Evolutionary conservation across 2,329 filamentous ascomycete genomes (phyloP).

Genomic region (Neoarthrinium moseri): DNA sequence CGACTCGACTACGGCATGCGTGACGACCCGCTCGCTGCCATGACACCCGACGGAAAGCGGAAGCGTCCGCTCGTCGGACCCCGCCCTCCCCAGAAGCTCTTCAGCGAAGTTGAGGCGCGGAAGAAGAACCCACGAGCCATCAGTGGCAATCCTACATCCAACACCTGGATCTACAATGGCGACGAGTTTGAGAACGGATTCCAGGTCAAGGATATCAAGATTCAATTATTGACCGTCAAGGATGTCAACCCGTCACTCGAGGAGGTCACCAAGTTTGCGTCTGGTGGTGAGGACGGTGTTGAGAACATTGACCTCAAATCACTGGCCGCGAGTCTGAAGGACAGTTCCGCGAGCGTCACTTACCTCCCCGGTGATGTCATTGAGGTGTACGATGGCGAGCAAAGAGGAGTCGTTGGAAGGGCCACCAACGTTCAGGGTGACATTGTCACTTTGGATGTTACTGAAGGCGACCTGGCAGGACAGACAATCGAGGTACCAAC

Average conservation of each 20-base stretch:
- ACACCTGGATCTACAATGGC: conserved; percentile 79
- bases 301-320: conserved; percentile 92
- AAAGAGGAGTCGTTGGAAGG: conserved; percentile 84
- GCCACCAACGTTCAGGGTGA: conserved; percentile 85
- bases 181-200: conserved; percentile 94
- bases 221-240: conserved; percentile 80
- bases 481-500: conserved; percentile 90
- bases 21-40: conserved; percentile 61
- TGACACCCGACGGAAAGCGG: conserved; percentile 66
- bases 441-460: conserved; percentile 85
- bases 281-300: conserved; percentile 84
- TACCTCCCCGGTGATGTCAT: conserved; percentile 95
- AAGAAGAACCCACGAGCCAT: conserved; percentile 73
- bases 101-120: conserved; percentile 89
- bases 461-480: conserved; percentile 76
- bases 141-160: conserved; percentile 70
- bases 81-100: conserved; percentile 82
- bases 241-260: conserved; percentile 92
- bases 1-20: conserved; percentile 88
- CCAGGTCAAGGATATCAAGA: conserved; percentile 88
- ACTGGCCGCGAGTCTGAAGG: conserved; percentile 85
- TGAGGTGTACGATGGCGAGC: conserved; percentile 93
- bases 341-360: conserved; percentile 74
- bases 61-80: conserved; percentile 70
- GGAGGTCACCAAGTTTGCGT: conserved; percentile 92